phyloP scores from a whole-genome alignment of 352 stramenopile species.

The Phytophthora pinifolia region DNA sequence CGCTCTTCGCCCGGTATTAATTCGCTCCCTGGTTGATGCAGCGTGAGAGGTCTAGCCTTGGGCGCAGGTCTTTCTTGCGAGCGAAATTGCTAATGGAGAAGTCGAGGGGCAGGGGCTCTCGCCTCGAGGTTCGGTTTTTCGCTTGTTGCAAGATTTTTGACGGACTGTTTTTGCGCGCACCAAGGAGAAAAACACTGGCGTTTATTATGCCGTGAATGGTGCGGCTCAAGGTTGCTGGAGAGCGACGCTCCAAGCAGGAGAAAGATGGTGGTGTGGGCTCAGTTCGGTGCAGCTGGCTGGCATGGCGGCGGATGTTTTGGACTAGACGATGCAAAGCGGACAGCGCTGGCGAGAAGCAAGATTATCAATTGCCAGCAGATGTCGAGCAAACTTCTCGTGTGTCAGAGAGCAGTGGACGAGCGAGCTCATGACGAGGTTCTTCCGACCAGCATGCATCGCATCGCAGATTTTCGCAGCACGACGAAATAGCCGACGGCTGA shows the following conservation, averaged over 20 bases:
- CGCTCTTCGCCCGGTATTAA: neutral
- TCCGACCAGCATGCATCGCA: no score
- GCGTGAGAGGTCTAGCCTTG: no score
- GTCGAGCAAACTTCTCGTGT: slow-evolving; percentile 8
- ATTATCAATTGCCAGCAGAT: neutral
- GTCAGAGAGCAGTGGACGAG: no score
- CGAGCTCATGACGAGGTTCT: slow-evolving; percentile 22
- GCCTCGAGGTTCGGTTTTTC: slow-evolving; percentile 1
- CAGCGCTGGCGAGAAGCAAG: neutral
- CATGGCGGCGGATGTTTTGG: neutral
- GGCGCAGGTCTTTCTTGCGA: neutral
- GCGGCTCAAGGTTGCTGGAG: slow-evolving; percentile 6
- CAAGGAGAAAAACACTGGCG: neutral
- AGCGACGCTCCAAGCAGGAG: neutral
- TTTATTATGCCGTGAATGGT: slow-evolving; percentile 1
- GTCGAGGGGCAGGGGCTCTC: slow-evolving; percentile 1
- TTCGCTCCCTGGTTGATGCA: no score
- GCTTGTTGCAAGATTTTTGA: slow-evolving; percentile 22
- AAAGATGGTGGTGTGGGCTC: neutral
- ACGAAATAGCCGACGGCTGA: slow-evolving; percentile 17
- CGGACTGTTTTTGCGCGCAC: slow-evolving; percentile 16
- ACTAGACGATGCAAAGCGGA: no score
- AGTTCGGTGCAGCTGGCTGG: neutral
- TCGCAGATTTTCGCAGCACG: slow-evolving; percentile 22
- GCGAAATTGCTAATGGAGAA: slow-evolving; percentile 33